Conservation (phyloP, 371 early-diverging fungal species). For the Funneliformis caledonium region DNA sequence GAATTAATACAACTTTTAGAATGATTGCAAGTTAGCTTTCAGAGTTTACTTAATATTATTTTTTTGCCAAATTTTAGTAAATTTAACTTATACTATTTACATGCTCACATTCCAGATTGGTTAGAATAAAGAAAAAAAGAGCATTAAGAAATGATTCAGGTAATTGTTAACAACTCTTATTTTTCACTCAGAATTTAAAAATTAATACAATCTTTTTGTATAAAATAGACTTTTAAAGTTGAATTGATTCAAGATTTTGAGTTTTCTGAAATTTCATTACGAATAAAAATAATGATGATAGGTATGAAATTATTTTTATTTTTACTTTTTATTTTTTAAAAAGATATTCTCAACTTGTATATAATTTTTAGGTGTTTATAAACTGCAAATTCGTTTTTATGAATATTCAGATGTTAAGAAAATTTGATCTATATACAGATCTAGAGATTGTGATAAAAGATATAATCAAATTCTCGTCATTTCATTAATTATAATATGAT, state of each 20-base stretch:
- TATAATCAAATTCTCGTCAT: neutral
- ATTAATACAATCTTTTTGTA: neutral
- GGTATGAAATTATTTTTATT: slow-evolving; percentile 46
- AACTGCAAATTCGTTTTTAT: slow-evolving; percentile 96
- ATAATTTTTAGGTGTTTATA: slow-evolving; percentile 76
- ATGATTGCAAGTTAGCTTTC: too few relatives aligned
- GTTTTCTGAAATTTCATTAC: slow-evolving; percentile 94
- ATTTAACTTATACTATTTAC: too few relatives aligned
- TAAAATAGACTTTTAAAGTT: slow-evolving; percentile 87
- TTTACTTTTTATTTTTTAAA: slow-evolving; percentile 2
- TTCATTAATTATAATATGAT: neutral
- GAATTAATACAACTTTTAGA: too few relatives aligned
- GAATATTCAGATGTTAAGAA: slow-evolving; percentile 95
- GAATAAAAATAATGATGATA: slow-evolving; percentile 83
- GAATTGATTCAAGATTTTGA: slow-evolving; percentile 97
- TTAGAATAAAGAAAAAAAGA: slow-evolving; percentile 83
- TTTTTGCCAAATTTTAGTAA: too few relatives aligned
- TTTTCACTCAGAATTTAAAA: too few relatives aligned
- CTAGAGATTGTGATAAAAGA: slow-evolving; percentile 80
- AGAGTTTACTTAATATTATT: too few relatives aligned
- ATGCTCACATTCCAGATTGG: slow-evolving; percentile 78
- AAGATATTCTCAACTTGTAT: neutral
- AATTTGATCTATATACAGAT: slow-evolving; percentile 97
- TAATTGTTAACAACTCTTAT: slow-evolving; percentile 41
- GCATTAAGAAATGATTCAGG: slow-evolving; percentile 87